Conservation (phyloP, 345 rosid genomes). For the Pistacia vera region DNA sequence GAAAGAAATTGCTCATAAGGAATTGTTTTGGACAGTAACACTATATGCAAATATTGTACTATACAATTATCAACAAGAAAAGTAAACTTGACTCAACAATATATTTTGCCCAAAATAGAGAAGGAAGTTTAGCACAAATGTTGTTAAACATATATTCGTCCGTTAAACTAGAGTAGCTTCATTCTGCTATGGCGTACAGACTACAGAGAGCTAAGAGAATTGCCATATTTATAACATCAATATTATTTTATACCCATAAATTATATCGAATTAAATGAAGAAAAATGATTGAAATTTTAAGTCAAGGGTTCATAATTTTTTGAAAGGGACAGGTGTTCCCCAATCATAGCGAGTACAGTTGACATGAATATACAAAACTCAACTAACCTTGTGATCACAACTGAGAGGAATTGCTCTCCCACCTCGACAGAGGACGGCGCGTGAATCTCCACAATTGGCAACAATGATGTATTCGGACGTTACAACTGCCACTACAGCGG, state of each 20-base stretch:
- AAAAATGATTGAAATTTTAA: not conserved
- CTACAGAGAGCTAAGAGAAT: too few relatives aligned
- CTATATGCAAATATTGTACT: not conserved
- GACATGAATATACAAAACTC: not conserved
- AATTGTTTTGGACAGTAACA: not conserved
- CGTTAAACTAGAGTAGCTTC: too few relatives aligned
- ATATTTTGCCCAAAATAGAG: not conserved
- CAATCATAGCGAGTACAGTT: constrained; percentile 5
- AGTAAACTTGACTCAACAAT: not conserved
- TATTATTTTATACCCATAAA: too few relatives aligned
- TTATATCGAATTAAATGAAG: not conserved
- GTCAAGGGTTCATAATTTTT: too few relatives aligned
- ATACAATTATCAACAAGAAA: not conserved
- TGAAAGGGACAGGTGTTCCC: not conserved
- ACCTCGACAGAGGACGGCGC: constrained; percentile 62
- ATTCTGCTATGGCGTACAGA: too few relatives aligned
- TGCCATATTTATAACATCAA: too few relatives aligned
- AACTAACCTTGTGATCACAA: constrained; percentile 60
- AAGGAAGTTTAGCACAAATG: not conserved
- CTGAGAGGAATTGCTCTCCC: constrained; percentile 52
- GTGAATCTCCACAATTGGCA: constrained; percentile 72
- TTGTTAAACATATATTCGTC: too few relatives aligned
- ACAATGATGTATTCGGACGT: constrained; percentile 43
- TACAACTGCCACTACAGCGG: constrained; percentile 51
- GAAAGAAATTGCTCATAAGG: not conserved